Conservation (phyloP, 805 yeast species). For the Candida nitratophila region DNA sequence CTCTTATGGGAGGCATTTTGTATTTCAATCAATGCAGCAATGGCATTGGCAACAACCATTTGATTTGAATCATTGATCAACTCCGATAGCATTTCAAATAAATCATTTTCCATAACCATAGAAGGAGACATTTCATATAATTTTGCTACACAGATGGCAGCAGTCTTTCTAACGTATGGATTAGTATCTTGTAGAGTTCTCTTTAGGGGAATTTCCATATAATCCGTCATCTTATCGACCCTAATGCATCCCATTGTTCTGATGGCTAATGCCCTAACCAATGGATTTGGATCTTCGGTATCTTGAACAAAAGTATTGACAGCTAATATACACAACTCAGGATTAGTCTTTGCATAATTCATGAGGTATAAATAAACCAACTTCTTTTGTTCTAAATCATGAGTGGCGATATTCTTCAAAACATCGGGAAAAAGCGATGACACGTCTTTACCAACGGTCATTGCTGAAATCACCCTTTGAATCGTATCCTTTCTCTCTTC, state of each 20-base stretch:
- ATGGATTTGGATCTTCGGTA: conserved; percentile 93
- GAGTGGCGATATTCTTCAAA: conserved; percentile 92
- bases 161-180: conserved; percentile 96
- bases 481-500: conserved; percentile 94
- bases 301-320: conserved; percentile 95
- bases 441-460: conserved; percentile 97
- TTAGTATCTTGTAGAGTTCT: conserved; percentile 85
- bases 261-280: conserved; percentile 91
- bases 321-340: conserved; percentile 91
- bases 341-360: conserved; percentile 96
- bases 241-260: conserved; percentile 98
- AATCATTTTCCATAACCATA: conserved; percentile 82
- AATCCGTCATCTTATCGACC: conserved; percentile 92
- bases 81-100: conserved; percentile 57
- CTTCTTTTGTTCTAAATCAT: conserved; percentile 93
- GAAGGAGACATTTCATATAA: conserved; percentile 78
- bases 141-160: conserved; percentile 95
- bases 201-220: conserved; percentile 83
- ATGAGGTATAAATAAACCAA: conserved; percentile 88
- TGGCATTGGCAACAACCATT: conserved; percentile 94
- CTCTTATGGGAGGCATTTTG: conserved; percentile 22
- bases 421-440: conserved; percentile 93
- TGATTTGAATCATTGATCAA: conserved; percentile 85
- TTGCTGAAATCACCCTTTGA: conserved; percentile 93
- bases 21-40: conserved; percentile 80